Conservation (phyloP, 208 protist species). For the Wallacemonas sp. region DNA sequence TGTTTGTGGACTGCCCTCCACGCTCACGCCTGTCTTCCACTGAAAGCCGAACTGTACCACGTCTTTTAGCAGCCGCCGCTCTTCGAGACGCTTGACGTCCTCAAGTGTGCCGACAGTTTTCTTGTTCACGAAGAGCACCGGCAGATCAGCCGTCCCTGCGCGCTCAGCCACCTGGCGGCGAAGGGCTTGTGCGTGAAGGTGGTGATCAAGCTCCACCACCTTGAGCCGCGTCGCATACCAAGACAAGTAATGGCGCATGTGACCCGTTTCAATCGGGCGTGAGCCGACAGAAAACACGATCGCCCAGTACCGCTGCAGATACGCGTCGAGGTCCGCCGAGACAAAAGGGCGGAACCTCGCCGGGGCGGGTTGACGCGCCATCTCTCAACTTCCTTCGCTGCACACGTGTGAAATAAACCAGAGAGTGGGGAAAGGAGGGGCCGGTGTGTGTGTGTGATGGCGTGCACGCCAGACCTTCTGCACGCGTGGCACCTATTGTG, state of each 20-base stretch:
- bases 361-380: background rate
- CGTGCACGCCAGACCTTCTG: no score
- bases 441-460: no score
- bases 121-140: constrained; percentile 86
- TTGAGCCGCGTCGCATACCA: constrained; percentile 89
- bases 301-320: constrained; percentile 80
- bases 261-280: constrained; percentile 68
- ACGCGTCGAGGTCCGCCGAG: constrained; percentile 50
- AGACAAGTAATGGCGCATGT: constrained; percentile 86
- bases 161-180: constrained; percentile 42
- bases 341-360: constrained; percentile 60
- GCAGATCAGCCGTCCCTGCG: constrained; percentile 51
- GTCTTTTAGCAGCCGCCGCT: constrained; percentile 76
- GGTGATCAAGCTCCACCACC: constrained; percentile 86
- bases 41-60: constrained; percentile 89
- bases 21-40: constrained; percentile 60
- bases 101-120: constrained; percentile 68
- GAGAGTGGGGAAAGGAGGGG: no score
- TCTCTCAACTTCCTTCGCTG: no score
- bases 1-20: constrained; percentile 30
- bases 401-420: no score
- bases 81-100: constrained; percentile 67
- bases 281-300: constrained; percentile 79
- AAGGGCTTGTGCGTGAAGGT: constrained; percentile 57
- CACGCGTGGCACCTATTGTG: no score